Base-by-base conservation (phyloP, 768 basidiomycete genomes). In the Kwoniella newhampshirensis region DNA sequence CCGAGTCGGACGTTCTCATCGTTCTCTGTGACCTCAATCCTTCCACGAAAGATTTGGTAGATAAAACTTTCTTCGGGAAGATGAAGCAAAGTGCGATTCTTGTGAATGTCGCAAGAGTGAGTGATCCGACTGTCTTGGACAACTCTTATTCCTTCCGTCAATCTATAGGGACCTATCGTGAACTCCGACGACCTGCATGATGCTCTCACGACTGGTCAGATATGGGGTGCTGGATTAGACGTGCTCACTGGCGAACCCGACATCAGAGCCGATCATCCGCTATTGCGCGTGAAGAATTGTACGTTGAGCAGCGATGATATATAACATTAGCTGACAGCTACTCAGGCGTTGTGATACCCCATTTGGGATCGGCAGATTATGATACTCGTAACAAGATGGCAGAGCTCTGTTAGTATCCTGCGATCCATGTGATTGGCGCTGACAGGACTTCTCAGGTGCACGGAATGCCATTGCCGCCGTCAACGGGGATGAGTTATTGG, bases 241-340 rank as follows among this genome's bases (percentile, higher is more conserved):
- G 94, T 98, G 32, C 85, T 97, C 6, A 89, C 91, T 63, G 91
- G 91, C 18, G 93, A 98, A 73, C 93, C 93, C 0, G 76, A 86
- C 42, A 80, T 99, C 25, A 66, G 77, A 0, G 73, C 77, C 2
- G 86, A 87, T 60, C 92, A 99, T 72, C 86, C 88, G 2, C 75
- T 99, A 44, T 84, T 94, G 42, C 84, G 82, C 66, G 84, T 89
- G 52, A 85, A 86, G 15, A 83, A 84, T 85, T 91, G 66, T 68
- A 77, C 78, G 52, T 66, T 8, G 27, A 18, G 17, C 9, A 50
- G 20, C 13, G 15, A 28, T 26, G 25, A 23, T 35, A 21, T 13
- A 8, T 12, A 25, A 28, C 26, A 13, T 0, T 17, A 21, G 0
- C 17, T 20, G 18, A 48, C 15, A 45, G 44, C 55, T 57, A 26